These are phyloP conservation scores for Ceratocystis eucalypticola DNA, from an alignment of 2,329 filamentous ascomycete species.

Conservation along the genomic window DNA sequence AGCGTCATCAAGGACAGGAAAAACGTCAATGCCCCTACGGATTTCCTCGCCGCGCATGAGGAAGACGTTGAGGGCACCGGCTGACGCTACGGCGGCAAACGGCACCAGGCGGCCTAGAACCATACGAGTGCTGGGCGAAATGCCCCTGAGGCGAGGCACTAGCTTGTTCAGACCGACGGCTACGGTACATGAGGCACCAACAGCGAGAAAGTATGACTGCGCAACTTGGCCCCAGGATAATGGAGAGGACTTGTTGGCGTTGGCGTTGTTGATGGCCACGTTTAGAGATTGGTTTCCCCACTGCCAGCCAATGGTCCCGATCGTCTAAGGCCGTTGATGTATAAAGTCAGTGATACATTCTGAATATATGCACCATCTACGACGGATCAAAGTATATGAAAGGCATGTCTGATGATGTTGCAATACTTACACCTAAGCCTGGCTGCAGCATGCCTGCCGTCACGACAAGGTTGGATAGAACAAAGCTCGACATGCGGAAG, in stretches of 20 bases:
- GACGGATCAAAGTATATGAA: neutral
- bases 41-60: conserved; percentile 98
- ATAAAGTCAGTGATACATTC: conserved; percentile 15
- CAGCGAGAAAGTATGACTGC: conserved; percentile 83
- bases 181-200: conserved; percentile 85
- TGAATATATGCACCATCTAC: neutral
- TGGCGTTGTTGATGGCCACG: conserved; percentile 93
- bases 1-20: conserved; percentile 59
- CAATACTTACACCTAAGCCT: conserved; percentile 49
- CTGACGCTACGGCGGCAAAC: conserved; percentile 86
- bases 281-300: conserved; percentile 95
- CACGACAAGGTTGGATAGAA: conserved; percentile 83
- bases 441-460: conserved; percentile 96
- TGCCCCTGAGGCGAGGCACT: conserved; percentile 66
- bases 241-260: conserved; percentile 93
- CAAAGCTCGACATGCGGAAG: conserved; percentile 95
- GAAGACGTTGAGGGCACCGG: conserved; percentile 87
- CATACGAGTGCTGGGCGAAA: conserved; percentile 61
- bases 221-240: conserved; percentile 67
- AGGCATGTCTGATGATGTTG: neutral
- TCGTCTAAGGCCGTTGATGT: conserved; percentile 38
- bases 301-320: conserved; percentile 86
- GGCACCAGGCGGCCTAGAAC: conserved; percentile 80
- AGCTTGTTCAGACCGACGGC: conserved; percentile 82
- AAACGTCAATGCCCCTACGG: conserved; percentile 80